Base-by-base conservation (phyloP, 2,329 filamentous ascomycete species). In the Diaporthe humulicola region DNA sequence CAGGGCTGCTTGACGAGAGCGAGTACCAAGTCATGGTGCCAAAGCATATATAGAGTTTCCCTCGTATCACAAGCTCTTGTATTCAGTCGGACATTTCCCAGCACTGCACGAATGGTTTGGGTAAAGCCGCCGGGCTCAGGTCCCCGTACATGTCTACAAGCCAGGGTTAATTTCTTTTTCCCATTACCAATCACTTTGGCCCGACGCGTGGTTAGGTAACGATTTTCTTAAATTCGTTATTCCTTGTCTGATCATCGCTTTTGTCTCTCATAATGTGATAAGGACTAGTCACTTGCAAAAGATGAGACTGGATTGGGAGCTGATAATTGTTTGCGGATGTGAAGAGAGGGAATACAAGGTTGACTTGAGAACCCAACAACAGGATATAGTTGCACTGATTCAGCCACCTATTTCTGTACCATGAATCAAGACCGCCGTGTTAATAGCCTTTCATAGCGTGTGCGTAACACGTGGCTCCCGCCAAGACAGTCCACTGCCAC, bases 401-500 rank as follows among this genome's bases (percentile, higher is more conserved):
- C 19, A 9, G 17, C 40, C 28, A 25, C 15, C 7, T 5, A 33
- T 2, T 10, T 12, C 2, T 38, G 12, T 12, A 4, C 25, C 17
- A 25, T n/a, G 14, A 30, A 64, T 28, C 52, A 22, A 19, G 25
- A 30, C 25, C 28, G 25, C 8, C 25, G 15, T 28, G 52, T 50
- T 22, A 19, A 30, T 56, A 28, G 8, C n/a, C 15, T 67, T 67
- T 1, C 64, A 30, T 7, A 38, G 19, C 12, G 9, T 38, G 22
- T 15, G 45, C 30, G 7, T 30, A 52, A 67, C 45, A 67, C 64
- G 64, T 67, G 64, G 64, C 48, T 52, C 45, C 64, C 7, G 64
- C 45, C 38, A 38, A 52, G 64, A n/a, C 22, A 25, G n/a, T 28
- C 33, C 45, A 30, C 4, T 33, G 33, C 45, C 28, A 67, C 22